These are phyloP conservation scores for Hortaea sp. DNA, from an alignment of 2,329 filamentous ascomycete genomes.

Conservation along the genomic window DNA sequence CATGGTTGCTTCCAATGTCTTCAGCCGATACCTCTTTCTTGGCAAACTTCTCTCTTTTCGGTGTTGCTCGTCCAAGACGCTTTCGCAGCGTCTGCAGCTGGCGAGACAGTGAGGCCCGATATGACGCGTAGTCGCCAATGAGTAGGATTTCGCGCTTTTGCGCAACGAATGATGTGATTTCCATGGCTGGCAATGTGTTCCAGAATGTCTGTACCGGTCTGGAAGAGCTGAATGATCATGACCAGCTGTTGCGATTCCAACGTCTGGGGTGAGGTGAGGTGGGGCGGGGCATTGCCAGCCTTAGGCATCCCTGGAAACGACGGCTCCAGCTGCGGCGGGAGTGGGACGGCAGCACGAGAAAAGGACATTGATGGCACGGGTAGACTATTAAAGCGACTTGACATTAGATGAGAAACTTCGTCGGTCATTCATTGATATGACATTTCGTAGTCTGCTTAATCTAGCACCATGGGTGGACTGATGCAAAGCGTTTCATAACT, in stretches of 20 bases:
- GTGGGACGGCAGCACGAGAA: too few relatives aligned
- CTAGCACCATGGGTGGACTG: too few relatives aligned
- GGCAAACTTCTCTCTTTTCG: conserved; percentile 76
- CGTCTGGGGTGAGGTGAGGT: background rate
- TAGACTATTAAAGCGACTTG: too few relatives aligned
- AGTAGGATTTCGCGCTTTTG: conserved; percentile 74
- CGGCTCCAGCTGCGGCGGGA: too few relatives aligned
- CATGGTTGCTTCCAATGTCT: conserved; percentile 63
- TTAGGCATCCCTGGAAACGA: background rate
- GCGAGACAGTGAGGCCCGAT: conserved; percentile 68
- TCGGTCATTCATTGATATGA: too few relatives aligned
- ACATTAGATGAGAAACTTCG: too few relatives aligned
- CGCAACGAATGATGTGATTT: conserved; percentile 78
- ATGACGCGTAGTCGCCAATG: conserved; percentile 79
- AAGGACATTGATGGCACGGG: too few relatives aligned
- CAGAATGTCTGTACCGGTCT: too few relatives aligned
- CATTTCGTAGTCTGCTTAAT: too few relatives aligned
- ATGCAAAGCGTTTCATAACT: too few relatives aligned
- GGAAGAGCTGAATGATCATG: background rate
- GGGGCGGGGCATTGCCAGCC: background rate
- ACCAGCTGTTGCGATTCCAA: background rate
- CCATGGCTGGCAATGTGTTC: conserved; percentile 48
- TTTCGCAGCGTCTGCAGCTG: conserved; percentile 74
- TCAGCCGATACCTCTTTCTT: conserved; percentile 63
- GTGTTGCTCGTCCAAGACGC: conserved; percentile 74